A percentile compares a stretch with the other conserved stretches of the same genome.
Evolutionary conservation across 306 rosid species (phyloP).

Genomic region (Hippophae gyantsensis): DNA sequence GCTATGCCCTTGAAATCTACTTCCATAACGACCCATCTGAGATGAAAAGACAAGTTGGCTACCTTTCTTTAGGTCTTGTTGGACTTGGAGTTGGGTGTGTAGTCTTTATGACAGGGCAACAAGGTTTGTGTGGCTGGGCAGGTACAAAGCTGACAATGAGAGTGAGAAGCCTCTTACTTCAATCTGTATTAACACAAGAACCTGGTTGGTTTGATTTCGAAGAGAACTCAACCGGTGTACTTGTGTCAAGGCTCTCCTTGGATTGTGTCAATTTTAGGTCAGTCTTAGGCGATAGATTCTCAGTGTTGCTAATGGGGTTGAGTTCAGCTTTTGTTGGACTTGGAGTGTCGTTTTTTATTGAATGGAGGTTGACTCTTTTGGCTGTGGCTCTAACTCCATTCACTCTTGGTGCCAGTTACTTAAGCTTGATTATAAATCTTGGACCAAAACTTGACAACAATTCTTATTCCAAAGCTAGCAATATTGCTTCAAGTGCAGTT

Average conservation of each 20-base stretch:
- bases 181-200: constrained; percentile 77
- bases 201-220: constrained; percentile 93
- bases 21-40: constrained; percentile 22
- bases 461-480: constrained; percentile 74
- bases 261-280: constrained; percentile 63
- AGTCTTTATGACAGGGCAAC: constrained; percentile 79
- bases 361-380: constrained; percentile 53
- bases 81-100: constrained; percentile 77
- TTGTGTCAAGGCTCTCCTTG: constrained; percentile 63
- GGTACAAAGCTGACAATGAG: constrained; percentile 77
- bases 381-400: constrained; percentile 78
- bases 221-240: constrained; percentile 65
- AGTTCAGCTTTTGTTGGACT: constrained; percentile 71
- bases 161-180: constrained; percentile 65
- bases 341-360: constrained; percentile 41
- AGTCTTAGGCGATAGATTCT: constrained; percentile 60
- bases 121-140: constrained; percentile 90
- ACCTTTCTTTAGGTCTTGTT: constrained; percentile 56
- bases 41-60: constrained; percentile 37
- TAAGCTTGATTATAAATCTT: constrained; percentile 59
- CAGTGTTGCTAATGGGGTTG: constrained; percentile 83
- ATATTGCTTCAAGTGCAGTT: constrained; percentile 80
- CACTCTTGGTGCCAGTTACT: constrained; percentile 85
- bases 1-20: constrained; percentile 54
- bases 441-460: constrained; percentile 61